phyloP scores from a whole-genome alignment of 2,329 filamentous ascomycete species.

The Cordyceps sp. region DNA sequence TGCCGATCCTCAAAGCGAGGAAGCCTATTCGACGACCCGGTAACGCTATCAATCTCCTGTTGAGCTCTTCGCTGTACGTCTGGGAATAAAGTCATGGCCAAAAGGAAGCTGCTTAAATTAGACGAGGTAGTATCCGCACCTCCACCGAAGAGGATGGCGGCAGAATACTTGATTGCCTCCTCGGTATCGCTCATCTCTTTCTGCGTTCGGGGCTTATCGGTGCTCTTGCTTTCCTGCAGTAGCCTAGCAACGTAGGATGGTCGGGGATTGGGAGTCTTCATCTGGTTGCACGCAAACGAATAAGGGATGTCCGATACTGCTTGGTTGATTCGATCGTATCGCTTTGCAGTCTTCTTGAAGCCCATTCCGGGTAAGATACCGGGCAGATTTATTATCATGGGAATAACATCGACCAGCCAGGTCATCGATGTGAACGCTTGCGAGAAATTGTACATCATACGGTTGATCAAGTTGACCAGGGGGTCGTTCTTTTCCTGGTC shows the following conservation, averaged over 20 bases:
- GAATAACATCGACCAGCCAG: conserved; percentile 17
- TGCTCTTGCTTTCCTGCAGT: neutral
- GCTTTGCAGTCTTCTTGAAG: conserved; percentile 12
- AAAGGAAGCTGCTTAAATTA: conserved; percentile 14
- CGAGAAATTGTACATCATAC: conserved; percentile 12
- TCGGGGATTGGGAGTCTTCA: neutral
- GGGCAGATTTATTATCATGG: conserved; percentile 13
- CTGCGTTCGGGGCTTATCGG: neutral
- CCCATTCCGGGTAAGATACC: conserved; percentile 11
- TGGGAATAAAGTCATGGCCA: conserved; percentile 26
- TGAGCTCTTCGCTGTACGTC: conserved; percentile 24
- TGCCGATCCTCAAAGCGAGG: conserved; percentile 24
- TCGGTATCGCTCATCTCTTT: neutral
- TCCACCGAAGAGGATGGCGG: conserved; percentile 1
- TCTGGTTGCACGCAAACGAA: neutral
- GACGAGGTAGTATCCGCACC: conserved; percentile 5
- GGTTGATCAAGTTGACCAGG: conserved; percentile 12
- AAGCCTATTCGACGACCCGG: conserved; percentile 22
- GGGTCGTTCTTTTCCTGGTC: conserved; percentile 12
- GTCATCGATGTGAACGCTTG: conserved; percentile 10
- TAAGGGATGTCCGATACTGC: neutral
- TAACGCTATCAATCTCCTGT: conserved; percentile 22
- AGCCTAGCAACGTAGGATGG: neutral
- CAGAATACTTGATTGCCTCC: conserved; percentile 1
- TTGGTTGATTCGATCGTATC: neutral